Evolutionary conservation across 164 flowering plant species (phyloP).

Genomic region (Macadamia tetraphylla): DNA sequence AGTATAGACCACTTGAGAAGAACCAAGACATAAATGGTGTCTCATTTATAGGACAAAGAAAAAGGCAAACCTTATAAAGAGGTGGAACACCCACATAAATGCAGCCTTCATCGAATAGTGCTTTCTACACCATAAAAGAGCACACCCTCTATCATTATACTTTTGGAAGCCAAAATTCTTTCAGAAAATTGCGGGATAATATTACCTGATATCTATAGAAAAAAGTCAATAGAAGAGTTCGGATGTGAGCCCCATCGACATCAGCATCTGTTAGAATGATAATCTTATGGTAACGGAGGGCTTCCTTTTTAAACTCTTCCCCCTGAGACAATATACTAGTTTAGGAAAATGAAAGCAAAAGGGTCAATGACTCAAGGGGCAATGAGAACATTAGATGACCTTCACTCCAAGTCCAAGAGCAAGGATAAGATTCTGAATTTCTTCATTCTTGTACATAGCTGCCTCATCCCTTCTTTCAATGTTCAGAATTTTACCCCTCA

Average conservation of each 20-base stretch:
- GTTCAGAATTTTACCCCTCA: slow-evolving; percentile 91
- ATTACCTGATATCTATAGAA: slow-evolving; percentile 97
- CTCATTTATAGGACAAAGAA: background rate
- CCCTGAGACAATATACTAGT: slow-evolving; percentile 47
- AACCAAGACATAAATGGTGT: background rate
- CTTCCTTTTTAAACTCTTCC: slow-evolving; percentile 84
- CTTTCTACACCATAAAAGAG: slow-evolving; percentile 50
- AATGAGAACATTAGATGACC: slow-evolving; percentile 33
- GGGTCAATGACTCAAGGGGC: background rate
- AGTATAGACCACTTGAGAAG: background rate
- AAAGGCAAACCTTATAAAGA: slow-evolving; percentile 63
- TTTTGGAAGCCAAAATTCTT: background rate
- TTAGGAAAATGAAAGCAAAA: background rate
- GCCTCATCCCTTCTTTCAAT: slow-evolving; percentile 90
- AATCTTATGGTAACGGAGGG: slow-evolving; percentile 91
- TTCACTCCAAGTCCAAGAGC: slow-evolving; percentile 95
- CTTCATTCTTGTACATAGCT: slow-evolving; percentile 94
- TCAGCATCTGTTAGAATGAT: slow-evolving; percentile 98
- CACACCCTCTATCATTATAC: slow-evolving; percentile 4
- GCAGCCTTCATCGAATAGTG: slow-evolving; percentile 90
- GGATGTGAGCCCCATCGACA: slow-evolving; percentile 98
- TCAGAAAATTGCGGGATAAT: background rate
- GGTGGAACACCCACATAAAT: slow-evolving; percentile 99
- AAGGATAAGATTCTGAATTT: slow-evolving; percentile 87
- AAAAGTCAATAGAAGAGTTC: slow-evolving; percentile 89